These are phyloP conservation scores for Fusarium tricinctum DNA, from an alignment of 2,329 filamentous ascomycete genomes.

Conservation along the genomic window DNA sequence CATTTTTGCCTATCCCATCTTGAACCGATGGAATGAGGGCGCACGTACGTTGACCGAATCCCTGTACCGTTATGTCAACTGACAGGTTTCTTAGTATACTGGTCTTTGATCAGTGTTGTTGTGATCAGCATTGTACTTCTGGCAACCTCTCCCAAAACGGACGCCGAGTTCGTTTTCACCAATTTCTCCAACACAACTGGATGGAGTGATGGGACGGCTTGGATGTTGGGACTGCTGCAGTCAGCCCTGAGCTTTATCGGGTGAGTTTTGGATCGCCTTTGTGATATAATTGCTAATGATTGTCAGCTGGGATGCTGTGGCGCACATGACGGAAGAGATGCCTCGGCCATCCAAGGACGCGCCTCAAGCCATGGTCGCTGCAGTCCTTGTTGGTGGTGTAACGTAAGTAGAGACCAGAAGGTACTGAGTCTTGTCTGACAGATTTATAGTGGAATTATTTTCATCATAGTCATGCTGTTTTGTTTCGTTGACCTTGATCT, in stretches of 20 bases:
- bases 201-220: conserved; percentile 62
- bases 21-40: conserved; percentile 59
- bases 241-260: conserved; percentile 54
- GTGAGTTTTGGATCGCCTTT: not conserved
- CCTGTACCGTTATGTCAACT: not conserved
- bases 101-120: conserved; percentile 58
- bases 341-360: conserved; percentile 57
- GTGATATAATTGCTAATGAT: not conserved
- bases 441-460: conserved; percentile 51
- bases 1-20: conserved; percentile 58
- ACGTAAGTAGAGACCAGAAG: conserved; percentile 51
- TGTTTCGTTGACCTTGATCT: conserved; percentile 56
- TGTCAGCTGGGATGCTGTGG: conserved; percentile 58
- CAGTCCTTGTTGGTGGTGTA: conserved; percentile 59
- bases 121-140: conserved; percentile 60
- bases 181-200: conserved; percentile 62
- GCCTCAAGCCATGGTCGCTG: conserved; percentile 57
- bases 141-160: conserved; percentile 57
- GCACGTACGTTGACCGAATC: conserved; percentile 50
- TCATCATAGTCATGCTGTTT: conserved; percentile 60
- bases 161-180: conserved; percentile 60
- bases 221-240: conserved; percentile 63
- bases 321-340: conserved; percentile 64
- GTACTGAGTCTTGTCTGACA: not conserved
- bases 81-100: conserved; percentile 52